Percentiles rank a stretch among this genome's conserved stretches.
Evolutionary conservation across 306 rosid genomes (phyloP).

Genomic region (Fagus sylvatica): DNA sequence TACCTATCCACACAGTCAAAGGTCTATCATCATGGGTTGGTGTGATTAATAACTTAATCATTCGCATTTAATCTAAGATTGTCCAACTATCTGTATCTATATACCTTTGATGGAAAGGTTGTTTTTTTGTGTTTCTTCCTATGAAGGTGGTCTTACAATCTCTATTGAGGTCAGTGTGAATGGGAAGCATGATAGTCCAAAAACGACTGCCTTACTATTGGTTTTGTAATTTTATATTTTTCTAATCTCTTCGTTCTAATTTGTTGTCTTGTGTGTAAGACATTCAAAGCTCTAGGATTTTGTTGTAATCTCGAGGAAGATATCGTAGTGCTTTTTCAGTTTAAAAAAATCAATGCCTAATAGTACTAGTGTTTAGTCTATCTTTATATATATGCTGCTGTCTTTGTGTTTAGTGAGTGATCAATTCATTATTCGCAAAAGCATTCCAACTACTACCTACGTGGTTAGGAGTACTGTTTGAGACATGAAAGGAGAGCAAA

Average conservation of each 20-base stretch:
- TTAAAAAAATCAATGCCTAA: background rate
- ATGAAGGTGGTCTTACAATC: conserved; percentile 25
- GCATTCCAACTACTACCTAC: background rate
- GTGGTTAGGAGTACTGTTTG: background rate
- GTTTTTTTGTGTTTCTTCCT: conserved; percentile 21
- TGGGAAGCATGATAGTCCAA: conserved; percentile 53
- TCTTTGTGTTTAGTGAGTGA: background rate
- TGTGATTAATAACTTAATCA: conserved; percentile 33
- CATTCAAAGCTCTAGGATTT: conserved; percentile 54
- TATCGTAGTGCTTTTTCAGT: conserved; percentile 36
- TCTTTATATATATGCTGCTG: conserved; percentile 12
- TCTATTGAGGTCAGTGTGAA: conserved; percentile 53
- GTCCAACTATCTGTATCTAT: background rate
- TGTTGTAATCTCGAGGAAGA: conserved; percentile 70
- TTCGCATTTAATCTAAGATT: conserved; percentile 22
- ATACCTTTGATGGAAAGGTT: conserved; percentile 28
- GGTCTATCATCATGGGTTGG: conserved; percentile 23
- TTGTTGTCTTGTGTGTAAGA: conserved; percentile 48
- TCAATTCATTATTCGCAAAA: conserved; percentile 9
- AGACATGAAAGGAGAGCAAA: conserved; percentile 18
- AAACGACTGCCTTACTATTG: conserved; percentile 42
- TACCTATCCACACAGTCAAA: conserved; percentile 14
- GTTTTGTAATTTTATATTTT: conserved; percentile 21
- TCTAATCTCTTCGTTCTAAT: conserved; percentile 8
- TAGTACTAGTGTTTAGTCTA: background rate